Evolutionary conservation across 1,139 yeast genomes (phyloP).

Genomic region (Blastobotrys capitulatus): DNA sequence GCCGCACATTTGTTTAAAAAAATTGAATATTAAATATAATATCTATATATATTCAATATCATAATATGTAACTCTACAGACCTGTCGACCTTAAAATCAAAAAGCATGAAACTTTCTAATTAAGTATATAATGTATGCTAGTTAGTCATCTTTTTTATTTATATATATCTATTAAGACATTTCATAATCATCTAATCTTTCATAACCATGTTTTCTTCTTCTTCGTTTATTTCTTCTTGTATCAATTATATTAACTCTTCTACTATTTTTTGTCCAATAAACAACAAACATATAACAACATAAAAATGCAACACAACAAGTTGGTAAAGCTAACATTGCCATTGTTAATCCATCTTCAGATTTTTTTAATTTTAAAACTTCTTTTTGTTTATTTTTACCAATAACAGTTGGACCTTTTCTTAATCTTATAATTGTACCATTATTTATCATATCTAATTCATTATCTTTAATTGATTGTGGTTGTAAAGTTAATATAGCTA

Average conservation of each 20-base stretch:
- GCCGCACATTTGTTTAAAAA: too few relatives aligned
- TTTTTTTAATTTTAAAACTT: constrained; percentile 20
- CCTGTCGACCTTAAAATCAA: too few relatives aligned
- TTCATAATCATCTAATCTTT: constrained; percentile 7
- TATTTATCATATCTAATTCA: constrained; percentile 38
- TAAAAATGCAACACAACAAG: constrained; percentile 54
- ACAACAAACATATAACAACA: constrained; percentile 15
- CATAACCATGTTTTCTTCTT: not conserved
- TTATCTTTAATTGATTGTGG: constrained; percentile 62
- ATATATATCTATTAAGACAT: constrained; percentile 2
- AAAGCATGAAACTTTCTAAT: too few relatives aligned
- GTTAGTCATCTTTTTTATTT: too few relatives aligned
- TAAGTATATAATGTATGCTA: too few relatives aligned
- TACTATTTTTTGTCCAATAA: constrained; percentile 10
- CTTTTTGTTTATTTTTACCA: constrained; percentile 48
- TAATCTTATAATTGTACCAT: constrained; percentile 54
- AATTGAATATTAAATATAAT: too few relatives aligned
- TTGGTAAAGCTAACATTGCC: constrained; percentile 59
- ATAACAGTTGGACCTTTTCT: constrained; percentile 53
- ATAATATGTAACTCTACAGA: too few relatives aligned
- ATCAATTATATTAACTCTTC: constrained; percentile 4
- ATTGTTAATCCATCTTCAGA: constrained; percentile 59
- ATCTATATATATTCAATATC: too few relatives aligned
- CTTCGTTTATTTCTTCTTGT: not conserved
- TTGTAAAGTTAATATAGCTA: constrained; percentile 59